Conservation (phyloP, 345 rosid species). For the thale cress (Arabidopsis thaliana) region TAIR10.1 NC_003076.8:8699501-8700000, state of each 20-base stretch:
- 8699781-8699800: too few relatives aligned
- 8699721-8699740: neutral
- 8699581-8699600: neutral
- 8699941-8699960: too few relatives aligned
- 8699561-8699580: neutral
- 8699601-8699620: neutral
- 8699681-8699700: neutral
- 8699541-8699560: neutral
- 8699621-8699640: neutral
- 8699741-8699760: neutral
- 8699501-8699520: neutral
- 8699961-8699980: too few relatives aligned
- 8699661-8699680: neutral
- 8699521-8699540: neutral
- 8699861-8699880: too few relatives aligned
- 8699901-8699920: too few relatives aligned
- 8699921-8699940: too few relatives aligned
- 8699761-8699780: too few relatives aligned
- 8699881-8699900: too few relatives aligned
- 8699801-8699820: too few relatives aligned
- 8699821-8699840: too few relatives aligned
- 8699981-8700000: too few relatives aligned
- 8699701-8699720: neutral
- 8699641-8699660: neutral
- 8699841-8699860: too few relatives aligned